Evolutionary conservation across 106 monocot genomes (phyloP).

Genomic region (Cymbidium sinense): DNA sequence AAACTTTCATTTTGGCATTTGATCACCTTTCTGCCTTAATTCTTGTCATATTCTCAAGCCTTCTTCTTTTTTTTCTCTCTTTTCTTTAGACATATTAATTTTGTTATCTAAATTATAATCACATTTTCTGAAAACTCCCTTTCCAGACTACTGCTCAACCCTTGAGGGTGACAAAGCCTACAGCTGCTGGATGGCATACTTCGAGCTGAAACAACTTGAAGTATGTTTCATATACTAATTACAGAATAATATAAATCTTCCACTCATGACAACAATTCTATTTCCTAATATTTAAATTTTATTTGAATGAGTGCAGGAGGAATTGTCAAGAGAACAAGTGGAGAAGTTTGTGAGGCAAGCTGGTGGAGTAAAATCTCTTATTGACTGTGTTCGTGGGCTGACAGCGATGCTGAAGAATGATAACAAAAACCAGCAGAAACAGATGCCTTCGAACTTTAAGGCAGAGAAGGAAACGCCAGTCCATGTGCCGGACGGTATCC

Average conservation of each 20-base stretch:
- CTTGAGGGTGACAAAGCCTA: conserved; percentile 83
- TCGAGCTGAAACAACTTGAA: conserved; percentile 82
- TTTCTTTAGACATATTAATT: background rate
- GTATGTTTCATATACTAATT: conserved; percentile 20
- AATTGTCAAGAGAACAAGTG: conserved; percentile 58
- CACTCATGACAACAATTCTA: background rate
- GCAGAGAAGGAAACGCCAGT: conserved; percentile 18
- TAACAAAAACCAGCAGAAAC: background rate
- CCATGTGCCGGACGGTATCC: conserved; percentile 72
- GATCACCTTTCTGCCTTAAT: too few species aligned
- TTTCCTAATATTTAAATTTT: background rate
- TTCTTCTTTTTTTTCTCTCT: background rate
- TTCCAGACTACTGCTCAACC: conserved; percentile 76
- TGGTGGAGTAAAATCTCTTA: conserved; percentile 43
- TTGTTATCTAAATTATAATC: conserved; percentile 1
- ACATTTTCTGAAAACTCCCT: background rate
- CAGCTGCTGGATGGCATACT: conserved; percentile 87
- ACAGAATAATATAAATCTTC: background rate
- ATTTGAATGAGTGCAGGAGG: conserved; percentile 31
- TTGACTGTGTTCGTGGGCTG: conserved; percentile 44
- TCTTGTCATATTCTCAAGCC: too few species aligned
- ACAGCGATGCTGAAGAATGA: conserved; percentile 42
- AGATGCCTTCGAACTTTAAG: background rate
- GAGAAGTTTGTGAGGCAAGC: conserved; percentile 57
- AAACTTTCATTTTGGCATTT: too few species aligned